A percentile compares a stretch with the other conserved stretches of the same genome.
phyloP scores from a whole-genome alignment of 2,329 filamentous ascomycete species.

The Teratosphaeria zuluensis region DNA sequence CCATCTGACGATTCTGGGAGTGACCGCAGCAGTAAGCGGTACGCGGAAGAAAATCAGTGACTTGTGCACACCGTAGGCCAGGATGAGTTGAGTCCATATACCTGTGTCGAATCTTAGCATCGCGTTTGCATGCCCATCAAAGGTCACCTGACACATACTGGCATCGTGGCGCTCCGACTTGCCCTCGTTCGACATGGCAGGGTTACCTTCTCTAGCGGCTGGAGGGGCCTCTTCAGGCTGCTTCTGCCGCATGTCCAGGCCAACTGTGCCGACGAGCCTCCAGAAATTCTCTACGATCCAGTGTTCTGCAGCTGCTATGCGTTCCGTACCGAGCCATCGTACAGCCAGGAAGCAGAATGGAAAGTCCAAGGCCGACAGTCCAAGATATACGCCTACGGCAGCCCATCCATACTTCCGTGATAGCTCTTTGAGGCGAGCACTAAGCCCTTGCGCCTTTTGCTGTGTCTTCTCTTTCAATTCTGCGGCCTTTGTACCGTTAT shows the following conservation, averaged over 20 bases:
- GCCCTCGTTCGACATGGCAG: constrained; percentile 4
- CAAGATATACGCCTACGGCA: constrained; percentile 82
- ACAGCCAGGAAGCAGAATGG: constrained; percentile 92
- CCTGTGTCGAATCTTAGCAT: constrained; percentile 32
- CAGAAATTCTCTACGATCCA: constrained; percentile 53
- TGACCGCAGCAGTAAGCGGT: constrained; percentile 78
- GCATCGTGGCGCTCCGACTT: constrained; percentile 19
- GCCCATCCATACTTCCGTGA: constrained; percentile 91
- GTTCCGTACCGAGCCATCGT: constrained; percentile 69
- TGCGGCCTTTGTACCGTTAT: not conserved
- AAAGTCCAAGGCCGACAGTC: constrained; percentile 76
- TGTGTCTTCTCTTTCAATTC: constrained; percentile 8
- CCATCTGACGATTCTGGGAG: constrained; percentile 87
- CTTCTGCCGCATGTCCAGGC: constrained; percentile 12
- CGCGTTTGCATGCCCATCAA: constrained; percentile 14
- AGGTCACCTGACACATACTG: constrained; percentile 8
- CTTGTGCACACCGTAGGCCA: constrained; percentile 97
- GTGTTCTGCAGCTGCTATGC: constrained; percentile 67
- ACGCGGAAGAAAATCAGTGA: constrained; percentile 95
- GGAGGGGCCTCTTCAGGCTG: not conserved
- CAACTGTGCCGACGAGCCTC: constrained; percentile 48
- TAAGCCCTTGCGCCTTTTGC: constrained; percentile 27
- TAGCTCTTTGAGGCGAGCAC: constrained; percentile 68
- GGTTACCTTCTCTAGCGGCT: constrained; percentile 6
- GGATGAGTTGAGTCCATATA: constrained; percentile 74